These are phyloP conservation scores for Trapa bicornis DNA, from an alignment of 345 rosid species.

Conservation along the genomic window DNA sequence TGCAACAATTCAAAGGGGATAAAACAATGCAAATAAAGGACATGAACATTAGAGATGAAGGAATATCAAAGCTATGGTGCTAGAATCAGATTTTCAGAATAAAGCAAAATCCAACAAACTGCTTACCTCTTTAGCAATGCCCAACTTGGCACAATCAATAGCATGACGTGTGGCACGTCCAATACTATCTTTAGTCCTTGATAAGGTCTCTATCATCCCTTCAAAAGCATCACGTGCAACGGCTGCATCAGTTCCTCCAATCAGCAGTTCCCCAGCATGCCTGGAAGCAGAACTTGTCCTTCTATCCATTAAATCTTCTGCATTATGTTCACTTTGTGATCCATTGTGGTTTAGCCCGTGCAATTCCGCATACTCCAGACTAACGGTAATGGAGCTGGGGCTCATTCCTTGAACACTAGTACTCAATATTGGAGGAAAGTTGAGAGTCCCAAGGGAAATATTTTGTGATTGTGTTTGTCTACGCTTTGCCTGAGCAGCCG, in stretches of 20 bases:
- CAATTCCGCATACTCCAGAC: conserved; percentile 24
- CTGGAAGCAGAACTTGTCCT: conserved; percentile 44
- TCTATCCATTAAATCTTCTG: conserved; percentile 58
- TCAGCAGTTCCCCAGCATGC: conserved; percentile 57
- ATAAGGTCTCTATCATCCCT: conserved; percentile 97
- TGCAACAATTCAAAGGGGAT: background rate
- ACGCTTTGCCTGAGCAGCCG: conserved; percentile 91
- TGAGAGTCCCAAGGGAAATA: conserved; percentile 31
- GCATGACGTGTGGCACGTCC: conserved; percentile 97
- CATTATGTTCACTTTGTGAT: conserved; percentile 26
- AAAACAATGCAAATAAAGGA: background rate
- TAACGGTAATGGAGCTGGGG: conserved; percentile 31
- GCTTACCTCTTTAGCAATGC: conserved; percentile 81
- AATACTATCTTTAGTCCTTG: conserved; percentile 92
- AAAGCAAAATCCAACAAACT: background rate
- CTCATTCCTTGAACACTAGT: conserved; percentile 33
- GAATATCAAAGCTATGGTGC: no score
- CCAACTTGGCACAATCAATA: conserved; percentile 89
- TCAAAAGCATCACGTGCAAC: conserved; percentile 95
- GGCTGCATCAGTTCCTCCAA: conserved; percentile 86
- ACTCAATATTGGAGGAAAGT: conserved; percentile 18
- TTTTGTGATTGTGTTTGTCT: conserved; percentile 57
- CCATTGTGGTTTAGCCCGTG: conserved; percentile 28
- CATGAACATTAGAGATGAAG: no score
- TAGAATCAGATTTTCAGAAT: background rate